These are phyloP conservation scores for Stylonectria norvegica DNA, from an alignment of 2,329 filamentous ascomycete genomes.

Conservation along the genomic window DNA sequence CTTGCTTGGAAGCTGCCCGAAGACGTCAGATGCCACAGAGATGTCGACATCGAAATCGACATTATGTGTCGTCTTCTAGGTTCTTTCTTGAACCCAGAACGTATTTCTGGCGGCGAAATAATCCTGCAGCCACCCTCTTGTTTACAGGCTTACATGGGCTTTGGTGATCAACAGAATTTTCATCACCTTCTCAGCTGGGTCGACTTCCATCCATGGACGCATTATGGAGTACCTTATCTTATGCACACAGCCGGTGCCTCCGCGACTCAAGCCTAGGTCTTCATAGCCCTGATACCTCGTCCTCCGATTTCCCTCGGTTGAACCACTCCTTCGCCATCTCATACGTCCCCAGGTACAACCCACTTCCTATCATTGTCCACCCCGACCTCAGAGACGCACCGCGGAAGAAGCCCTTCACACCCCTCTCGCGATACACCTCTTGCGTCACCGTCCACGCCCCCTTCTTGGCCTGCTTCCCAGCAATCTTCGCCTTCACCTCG, in stretches of 20 bases:
- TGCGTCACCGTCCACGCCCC: conserved; percentile 58
- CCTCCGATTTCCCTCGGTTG: conserved; percentile 38
- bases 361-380: conserved; percentile 81
- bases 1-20: conserved; percentile 1
- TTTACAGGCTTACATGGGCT: neutral
- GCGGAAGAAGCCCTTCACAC: conserved; percentile 70
- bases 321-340: conserved; percentile 72
- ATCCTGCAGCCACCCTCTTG: conserved; percentile 5
- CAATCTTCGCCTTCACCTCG: conserved; percentile 18
- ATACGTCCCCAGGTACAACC: conserved; percentile 82
- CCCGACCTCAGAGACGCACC: conserved; percentile 69
- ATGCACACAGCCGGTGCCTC: no score
- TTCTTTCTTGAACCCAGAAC: conserved; percentile 11
- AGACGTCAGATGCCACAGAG: conserved; percentile 25
- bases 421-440: conserved; percentile 63
- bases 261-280: no score
- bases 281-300: conserved; percentile 32
- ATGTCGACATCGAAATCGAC: conserved; percentile 30
- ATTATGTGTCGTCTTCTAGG: conserved; percentile 2
- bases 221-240: no score
- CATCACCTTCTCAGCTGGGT: conserved; percentile 6
- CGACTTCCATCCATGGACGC: no score
- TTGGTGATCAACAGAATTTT: conserved; percentile 1
- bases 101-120: conserved; percentile 8
- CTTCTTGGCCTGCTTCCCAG: conserved; percentile 33